Percentiles rank a stretch among this genome's conserved stretches.
phyloP scores from a whole-genome alignment of 1,139 yeast genomes.

The Starmera stellimalicola region DNA sequence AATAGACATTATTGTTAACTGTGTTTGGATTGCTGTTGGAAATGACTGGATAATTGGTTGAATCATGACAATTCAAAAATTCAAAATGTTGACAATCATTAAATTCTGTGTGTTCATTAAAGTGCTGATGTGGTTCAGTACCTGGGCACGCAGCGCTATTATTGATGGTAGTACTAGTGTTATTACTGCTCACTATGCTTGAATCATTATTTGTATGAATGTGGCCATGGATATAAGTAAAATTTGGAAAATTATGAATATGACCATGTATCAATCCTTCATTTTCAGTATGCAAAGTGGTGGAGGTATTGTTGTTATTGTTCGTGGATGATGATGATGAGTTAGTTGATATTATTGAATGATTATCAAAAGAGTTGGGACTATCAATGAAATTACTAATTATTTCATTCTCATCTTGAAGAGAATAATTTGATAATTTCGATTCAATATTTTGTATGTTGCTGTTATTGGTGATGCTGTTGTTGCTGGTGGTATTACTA shows the following conservation, averaged over 20 bases:
- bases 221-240: slow-evolving; percentile 63
- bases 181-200: slow-evolving; percentile 23
- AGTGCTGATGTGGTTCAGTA: slow-evolving; percentile 7
- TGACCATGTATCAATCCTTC: slow-evolving; percentile 61
- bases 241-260: slow-evolving; percentile 53
- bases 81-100: slow-evolving; percentile 30
- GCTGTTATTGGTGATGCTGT: no score
- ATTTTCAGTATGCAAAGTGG: slow-evolving; percentile 2
- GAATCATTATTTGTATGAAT: slow-evolving; percentile 33
- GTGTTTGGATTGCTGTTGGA: slow-evolving; percentile 7
- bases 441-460: no score
- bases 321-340: no score
- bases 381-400: no score
- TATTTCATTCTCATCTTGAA: no score
- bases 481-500: no score
- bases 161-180: neutral
- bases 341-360: no score
- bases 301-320: no score
- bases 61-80: slow-evolving; percentile 26
- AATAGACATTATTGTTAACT: no score
- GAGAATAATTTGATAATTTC: no score
- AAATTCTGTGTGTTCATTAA: slow-evolving; percentile 13
- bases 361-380: no score
- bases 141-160: neutral
- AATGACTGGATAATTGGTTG: slow-evolving; percentile 8